Evolutionary conservation across 257 asterid genomes (phyloP).

Genomic region (Nemophila menziesii): DNA sequence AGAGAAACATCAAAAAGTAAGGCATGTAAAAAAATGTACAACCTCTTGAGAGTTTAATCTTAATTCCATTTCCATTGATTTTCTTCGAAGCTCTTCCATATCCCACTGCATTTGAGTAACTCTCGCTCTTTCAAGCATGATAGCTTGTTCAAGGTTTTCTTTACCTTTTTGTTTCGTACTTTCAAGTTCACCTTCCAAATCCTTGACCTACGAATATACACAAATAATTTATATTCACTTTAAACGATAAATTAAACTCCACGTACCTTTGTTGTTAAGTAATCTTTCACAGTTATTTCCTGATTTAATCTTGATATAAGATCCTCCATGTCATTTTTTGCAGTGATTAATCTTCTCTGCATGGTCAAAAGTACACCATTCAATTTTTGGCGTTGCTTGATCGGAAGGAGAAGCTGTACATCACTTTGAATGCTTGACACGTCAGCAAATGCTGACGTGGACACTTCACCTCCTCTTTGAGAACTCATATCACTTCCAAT

Average conservation of each 20-base stretch:
- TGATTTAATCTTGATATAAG: conserved; percentile 89
- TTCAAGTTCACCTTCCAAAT: conserved; percentile 95
- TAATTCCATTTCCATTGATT: conserved; percentile 74
- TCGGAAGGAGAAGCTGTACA: conserved; percentile 56
- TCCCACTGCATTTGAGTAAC: conserved; percentile 99
- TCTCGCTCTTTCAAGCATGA: conserved; percentile 79
- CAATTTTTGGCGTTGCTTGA: conserved; percentile 79
- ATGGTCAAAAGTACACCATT: conserved; percentile 50
- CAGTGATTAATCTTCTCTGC: conserved; percentile 68
- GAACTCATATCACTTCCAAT: conserved; percentile 70
- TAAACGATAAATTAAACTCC: no score
- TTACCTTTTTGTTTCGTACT: conserved; percentile 66
- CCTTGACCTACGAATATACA: conserved; percentile 56
- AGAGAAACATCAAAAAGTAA: conserved; percentile 10
- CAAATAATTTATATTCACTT: no score
- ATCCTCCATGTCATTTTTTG: conserved; percentile 99
- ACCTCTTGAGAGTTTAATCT: conserved; percentile 72
- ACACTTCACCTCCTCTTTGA: conserved; percentile 47
- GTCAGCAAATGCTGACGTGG: conserved; percentile 34
- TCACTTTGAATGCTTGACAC: conserved; percentile 51
- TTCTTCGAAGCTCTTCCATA: conserved; percentile 87
- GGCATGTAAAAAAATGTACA: conserved; percentile 14
- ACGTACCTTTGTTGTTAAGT: conserved; percentile 79
- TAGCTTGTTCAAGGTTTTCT: conserved; percentile 90
- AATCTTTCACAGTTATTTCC: conserved; percentile 87